Evolutionary conservation across 129 eudicot species (phyloP), one percentile per base, ranked within the genome.

Genomic region (Lactuca sativa): DNA sequence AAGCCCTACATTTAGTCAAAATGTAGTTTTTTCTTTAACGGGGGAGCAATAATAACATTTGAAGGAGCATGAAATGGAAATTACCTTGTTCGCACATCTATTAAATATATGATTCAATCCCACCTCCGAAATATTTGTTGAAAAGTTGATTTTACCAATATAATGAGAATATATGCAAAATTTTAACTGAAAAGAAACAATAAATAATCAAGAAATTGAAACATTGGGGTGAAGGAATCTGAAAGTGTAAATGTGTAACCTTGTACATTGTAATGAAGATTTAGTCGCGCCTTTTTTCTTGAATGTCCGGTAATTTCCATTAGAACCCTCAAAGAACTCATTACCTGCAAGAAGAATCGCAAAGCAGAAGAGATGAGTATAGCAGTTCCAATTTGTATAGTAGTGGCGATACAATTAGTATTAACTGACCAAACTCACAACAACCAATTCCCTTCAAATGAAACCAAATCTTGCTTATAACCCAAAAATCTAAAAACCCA

Each of bases 61-160:
- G 41, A 38, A 60, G 38, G 55, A 52, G 57, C 53, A 64, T 11
- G 55, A 31, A 56, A 18, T 62, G 10, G 47, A 17, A 66, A n/a
- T 70, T 77, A 87, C 95, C 95, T 79, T 76, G 62, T 67, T 33
- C 57, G 64, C 43, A 49, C n/a, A 47, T 64, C 58, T 51, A 59
- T 75, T 60, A 16, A 31, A 62, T 37, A 65, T 8, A 61, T 79
- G 85, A 79, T 74, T 71, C 18, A 79, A 62, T 53, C 76, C 57
- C 75, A 73, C 51, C 70, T 70, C 54, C 9, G 73, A 59, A 74
- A 53, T 70, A 68, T 64, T 73, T 71, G 75, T 77, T 65, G 75
- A 70, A 66, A 25, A 76, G 33, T 59, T 15, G 13, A 64, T 57
- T 73, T 48, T 54, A 7, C 65, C 8, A 53, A 67, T 56, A 18